Percentiles rank a stretch among this genome's conserved stretches.
phyloP scores from a whole-genome alignment of 1,139 yeast genomes.

The Geotrichum histeridarum region DNA sequence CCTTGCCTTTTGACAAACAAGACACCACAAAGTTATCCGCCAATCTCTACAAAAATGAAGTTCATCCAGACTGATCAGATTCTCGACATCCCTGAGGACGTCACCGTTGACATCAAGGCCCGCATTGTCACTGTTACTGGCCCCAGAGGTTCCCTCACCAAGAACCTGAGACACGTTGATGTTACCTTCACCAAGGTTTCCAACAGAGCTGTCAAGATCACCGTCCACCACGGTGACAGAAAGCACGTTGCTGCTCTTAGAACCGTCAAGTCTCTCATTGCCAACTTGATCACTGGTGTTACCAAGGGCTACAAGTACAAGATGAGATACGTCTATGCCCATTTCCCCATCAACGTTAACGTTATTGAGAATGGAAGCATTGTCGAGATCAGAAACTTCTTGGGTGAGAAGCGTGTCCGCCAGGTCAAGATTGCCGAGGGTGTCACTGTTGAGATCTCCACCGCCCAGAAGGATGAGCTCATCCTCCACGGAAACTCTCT shows the following conservation, averaged over 20 bases:
- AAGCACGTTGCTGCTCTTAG: constrained; percentile 99
- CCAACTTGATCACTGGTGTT: constrained; percentile 97
- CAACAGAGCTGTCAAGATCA: constrained; percentile 71
- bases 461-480: constrained; percentile 91
- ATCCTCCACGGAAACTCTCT: constrained; percentile 91
- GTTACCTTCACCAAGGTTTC: constrained; percentile 81
- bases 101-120: constrained; percentile 85
- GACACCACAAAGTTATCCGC: neutral
- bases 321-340: constrained; percentile 99
- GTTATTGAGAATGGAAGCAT: constrained; percentile 67
- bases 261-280: constrained; percentile 92
- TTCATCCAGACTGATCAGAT: constrained; percentile 92
- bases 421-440: constrained; percentile 79
- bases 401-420: constrained; percentile 98
- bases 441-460: constrained; percentile 81
- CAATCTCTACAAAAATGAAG: constrained; percentile 52
- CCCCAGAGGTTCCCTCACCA: constrained; percentile 94
- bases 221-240: constrained; percentile 99
- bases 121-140: constrained; percentile 89
- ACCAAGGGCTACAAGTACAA: constrained; percentile 99
- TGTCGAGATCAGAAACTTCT: constrained; percentile 98
- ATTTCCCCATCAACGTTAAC: constrained; percentile 99
- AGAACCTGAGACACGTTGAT: constrained; percentile 91
- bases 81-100: constrained; percentile 92
- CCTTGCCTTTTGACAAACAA: neutral